Evolutionary conservation across 768 basidiomycete genomes (phyloP), one percentile per base, ranked within the genome.

Genomic region (Clavaria fumosa): DNA sequence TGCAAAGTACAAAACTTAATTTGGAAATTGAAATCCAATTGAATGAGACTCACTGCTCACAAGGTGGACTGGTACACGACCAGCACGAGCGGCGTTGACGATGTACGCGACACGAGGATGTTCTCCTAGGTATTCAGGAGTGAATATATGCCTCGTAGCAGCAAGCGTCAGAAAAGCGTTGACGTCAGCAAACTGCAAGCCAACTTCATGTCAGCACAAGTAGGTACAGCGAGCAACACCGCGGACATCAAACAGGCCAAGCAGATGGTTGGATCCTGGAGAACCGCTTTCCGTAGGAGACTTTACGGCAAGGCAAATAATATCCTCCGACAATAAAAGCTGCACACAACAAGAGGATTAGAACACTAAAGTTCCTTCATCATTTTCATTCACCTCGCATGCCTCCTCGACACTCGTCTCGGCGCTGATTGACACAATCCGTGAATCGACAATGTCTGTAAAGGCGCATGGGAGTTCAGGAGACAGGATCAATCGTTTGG

Each of bases 161-260:
- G 84, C 84, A 32, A 88, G 61, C 3, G 80, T 82, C 42, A 88
- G 56, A 50, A 86, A 88, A n/a, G 84, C 80, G 50, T 88, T 88
- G 7, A 86, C 78, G 50, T 88, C 84, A 12, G 83, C 75, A 47
- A 72, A 85, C 83, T 88, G 23, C 5, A 26, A 31, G 26, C 18
- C 24, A 24, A 33, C 5, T 15, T 11, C 15, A 22, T 37, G 22
- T 15, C 9, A 9, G 4, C 6, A 23, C 27, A 20, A 12, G 43
- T 34, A 41, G n/a, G 42, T 24, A 23, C n/a, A 23, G 31, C 1
- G 23, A 42, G 10, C 18, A 18, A 38, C 19, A 7, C 10, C 23
- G 45, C 78, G 39, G 48, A 86, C 83, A 54, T 88, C 84, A 48
- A 88, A 85, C 20, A 86, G 60, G 10, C 81, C 83, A 15, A 63